Evolutionary conservation across 2,329 filamentous ascomycete species (phyloP).

Genomic region (Colletotrichum sp.): DNA sequence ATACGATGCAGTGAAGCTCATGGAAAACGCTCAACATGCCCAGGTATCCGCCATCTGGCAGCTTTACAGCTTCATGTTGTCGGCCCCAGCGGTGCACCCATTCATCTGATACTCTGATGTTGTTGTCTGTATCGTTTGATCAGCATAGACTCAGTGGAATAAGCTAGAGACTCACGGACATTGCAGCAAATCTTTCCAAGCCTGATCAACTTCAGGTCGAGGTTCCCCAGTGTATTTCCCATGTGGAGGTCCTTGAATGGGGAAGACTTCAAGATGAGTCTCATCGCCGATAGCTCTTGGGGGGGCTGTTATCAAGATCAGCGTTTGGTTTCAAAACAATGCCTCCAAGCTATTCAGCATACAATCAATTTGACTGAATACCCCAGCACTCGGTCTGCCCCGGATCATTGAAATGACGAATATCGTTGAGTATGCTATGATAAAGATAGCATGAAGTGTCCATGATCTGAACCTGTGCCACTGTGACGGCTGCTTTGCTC

Average conservation of each 20-base stretch:
- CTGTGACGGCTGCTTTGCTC: neutral
- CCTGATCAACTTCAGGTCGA: constrained; percentile 13
- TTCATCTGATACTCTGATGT: constrained; percentile 12
- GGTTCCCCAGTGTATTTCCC: constrained; percentile 15
- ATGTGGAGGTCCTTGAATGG: constrained; percentile 16
- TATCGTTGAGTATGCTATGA: neutral
- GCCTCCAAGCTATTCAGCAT: neutral
- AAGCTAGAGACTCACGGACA: neutral
- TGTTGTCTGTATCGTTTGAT: neutral
- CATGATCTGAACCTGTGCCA: neutral
- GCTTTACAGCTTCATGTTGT: constrained; percentile 13
- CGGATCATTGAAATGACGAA: neutral
- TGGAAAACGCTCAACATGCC: constrained; percentile 20
- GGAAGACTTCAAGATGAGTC: constrained; percentile 13
- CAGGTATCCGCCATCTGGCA: constrained; percentile 18
- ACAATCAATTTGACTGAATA: constrained; percentile 16
- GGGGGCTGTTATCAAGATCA: neutral
- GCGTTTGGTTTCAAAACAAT: no score
- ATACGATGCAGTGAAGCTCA: constrained; percentile 16
- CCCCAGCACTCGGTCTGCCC: neutral
- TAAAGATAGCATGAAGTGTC: neutral
- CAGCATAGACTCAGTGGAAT: neutral
- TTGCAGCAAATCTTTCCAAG: constrained; percentile 15
- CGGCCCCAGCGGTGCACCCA: constrained; percentile 18
- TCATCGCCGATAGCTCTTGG: neutral